A percentile compares a stretch with the other conserved stretches of the same genome.
Evolutionary conservation across 2,329 filamentous ascomycete species (phyloP).

Genomic region (Botrytis paeoniae): DNA sequence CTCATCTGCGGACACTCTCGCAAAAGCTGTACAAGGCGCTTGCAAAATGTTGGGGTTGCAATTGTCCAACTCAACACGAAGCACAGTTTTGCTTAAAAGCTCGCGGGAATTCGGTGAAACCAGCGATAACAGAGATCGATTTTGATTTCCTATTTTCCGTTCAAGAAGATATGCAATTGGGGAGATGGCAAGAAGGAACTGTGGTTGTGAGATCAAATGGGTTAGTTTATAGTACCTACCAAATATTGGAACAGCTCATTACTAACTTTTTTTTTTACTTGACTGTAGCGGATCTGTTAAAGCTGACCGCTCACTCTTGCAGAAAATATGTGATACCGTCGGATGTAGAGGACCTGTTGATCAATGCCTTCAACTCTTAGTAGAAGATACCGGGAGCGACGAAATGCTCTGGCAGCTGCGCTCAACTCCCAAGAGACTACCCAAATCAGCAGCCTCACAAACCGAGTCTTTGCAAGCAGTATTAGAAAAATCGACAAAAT

Average conservation of each 20-base stretch:
- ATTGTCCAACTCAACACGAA: constrained; percentile 1
- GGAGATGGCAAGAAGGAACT: constrained; percentile 11
- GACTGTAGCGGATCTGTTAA: neutral
- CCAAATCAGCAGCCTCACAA: neutral
- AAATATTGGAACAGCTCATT: neutral
- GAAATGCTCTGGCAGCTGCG: constrained; percentile 9
- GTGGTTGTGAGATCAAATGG: neutral
- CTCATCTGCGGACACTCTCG: neutral
- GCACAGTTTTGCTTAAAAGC: constrained; percentile 6
- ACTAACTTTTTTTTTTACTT: neutral
- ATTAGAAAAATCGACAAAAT: neutral
- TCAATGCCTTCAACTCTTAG: constrained; percentile 7
- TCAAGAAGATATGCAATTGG: neutral
- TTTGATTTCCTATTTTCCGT: constrained; percentile 8
- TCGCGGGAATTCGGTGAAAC: neutral
- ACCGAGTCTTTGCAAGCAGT: neutral
- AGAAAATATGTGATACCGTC: constrained; percentile 4
- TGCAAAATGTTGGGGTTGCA: neutral
- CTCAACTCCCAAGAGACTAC: constrained; percentile 4
- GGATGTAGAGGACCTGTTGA: neutral
- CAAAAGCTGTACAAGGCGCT: constrained; percentile 1
- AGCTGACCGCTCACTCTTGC: neutral
- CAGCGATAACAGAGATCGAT: neutral
- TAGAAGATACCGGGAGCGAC: neutral
- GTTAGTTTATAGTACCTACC: neutral